Base-by-base conservation (phyloP, 495 filamentous ascomycete genomes). In the Tetracladium marchalianum region DNA sequence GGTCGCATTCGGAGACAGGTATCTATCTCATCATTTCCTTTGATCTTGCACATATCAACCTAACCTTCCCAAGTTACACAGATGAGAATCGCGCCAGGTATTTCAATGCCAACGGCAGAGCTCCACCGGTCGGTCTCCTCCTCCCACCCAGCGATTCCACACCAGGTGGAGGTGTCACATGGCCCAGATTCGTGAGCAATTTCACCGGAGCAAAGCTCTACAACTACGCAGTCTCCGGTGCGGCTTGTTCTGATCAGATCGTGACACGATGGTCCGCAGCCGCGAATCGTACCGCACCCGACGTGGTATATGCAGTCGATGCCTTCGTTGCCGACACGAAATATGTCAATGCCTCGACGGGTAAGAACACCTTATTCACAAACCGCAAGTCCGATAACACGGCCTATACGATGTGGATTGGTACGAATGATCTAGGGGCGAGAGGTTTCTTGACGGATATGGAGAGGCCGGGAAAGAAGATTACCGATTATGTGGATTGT, bases 331-430 rank as follows among this genome's bases (percentile, higher is more conserved):
- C 76, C 11, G 84, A 88, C 44, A 64, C 66, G 24, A 54, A 62
- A 11, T 75, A 65, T 46, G 49, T 51, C 31, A 57, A 63, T 45
- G 24, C 56, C 16, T 39, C 54, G 1, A 62, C 65, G 7, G 57
- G 54, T 8, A 69, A 65, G 46, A 67, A 67, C 31, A 53, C 69
- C 4, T 51, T 71, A 12, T 82, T 77, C 60, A 62, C 73, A 22
- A 60, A 66, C 41, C 67, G 74, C 40, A 67, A 64, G 0, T 47
- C 67, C 13, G 55, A 69, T n/a, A 76, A 78, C 48, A 82, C 80
- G 2, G 78, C 85, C 5, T 87, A 84, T 51, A 66, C 78, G 0
- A 72, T 87, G 32, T 90, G 81, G 83, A 85, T 87, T 52, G 84
- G 85, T 0, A 85, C 82, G 43, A 88, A 87, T 54, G 84, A 90